Base-by-base conservation (phyloP, 208 protist species). In the Leishmania braziliensis region DNA sequence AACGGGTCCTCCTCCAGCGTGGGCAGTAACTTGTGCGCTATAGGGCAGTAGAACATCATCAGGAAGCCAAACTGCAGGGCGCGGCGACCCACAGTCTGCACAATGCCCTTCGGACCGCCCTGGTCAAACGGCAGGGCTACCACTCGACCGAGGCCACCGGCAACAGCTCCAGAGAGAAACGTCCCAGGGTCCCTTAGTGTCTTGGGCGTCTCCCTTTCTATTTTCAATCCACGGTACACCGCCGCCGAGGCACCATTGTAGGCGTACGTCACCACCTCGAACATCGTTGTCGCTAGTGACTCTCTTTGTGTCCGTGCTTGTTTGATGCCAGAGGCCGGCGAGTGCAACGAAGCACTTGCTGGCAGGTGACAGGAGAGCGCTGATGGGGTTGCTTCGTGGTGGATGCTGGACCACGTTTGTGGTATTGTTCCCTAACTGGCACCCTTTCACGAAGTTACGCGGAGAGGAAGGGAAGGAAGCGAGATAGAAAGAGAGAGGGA, bases 41-140 rank as follows among this genome's bases (percentile, higher is more conserved):
- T 58, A 33, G 91, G 89, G 63, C 87, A 88, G 88, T 97, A 97
- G 66, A 97, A 89, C 95, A 95, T 96, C 93, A 97, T 95, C 26
- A 97, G 88, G 39, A 92, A 71, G 0, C 95, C 95, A 66, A 95
- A 92, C 84, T 97, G 95, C 36, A 89, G 91, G 80, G 90, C 91
- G 53, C 95, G 92, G 6, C 95, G 90, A 43, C 84, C 84, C 23
- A 95, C 84, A 9, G 93, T 90, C 83, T 96, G 92, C 75, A 70
- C 60, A 23, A 89, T 54, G 58, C 95, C 95, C 75, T 97, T 96
- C n/a, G 87, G 70, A 23, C 95, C 93, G 8, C 95, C 95, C 33
- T 89, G 79, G 68, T 97, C 95, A 77, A 96, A 88, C 33, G 92
- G 84, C 62, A 96, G 39, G 14, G 84, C 92, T 5, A 82, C 88